Evolutionary conservation across 345 rosid species (phyloP).

Genomic region (Conringia planisiliqua): DNA sequence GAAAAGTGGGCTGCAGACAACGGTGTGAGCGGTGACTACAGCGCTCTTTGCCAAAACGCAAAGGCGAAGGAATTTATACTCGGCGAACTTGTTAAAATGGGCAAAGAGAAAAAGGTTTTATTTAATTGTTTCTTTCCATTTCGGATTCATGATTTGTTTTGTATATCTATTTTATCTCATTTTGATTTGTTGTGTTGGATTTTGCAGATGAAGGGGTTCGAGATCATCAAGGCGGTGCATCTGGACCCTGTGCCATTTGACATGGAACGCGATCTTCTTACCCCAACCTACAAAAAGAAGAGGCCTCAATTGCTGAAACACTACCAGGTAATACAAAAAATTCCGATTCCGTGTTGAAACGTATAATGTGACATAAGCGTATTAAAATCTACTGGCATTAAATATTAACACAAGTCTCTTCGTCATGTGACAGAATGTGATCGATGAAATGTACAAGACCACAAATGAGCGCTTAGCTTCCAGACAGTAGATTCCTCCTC

Average conservation of each 20-base stretch:
- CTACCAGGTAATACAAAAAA: conserved; percentile 53
- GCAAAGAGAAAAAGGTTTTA: conserved; percentile 68
- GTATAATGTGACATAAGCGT: not conserved
- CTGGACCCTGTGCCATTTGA: conserved; percentile 77
- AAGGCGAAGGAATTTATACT: conserved; percentile 59
- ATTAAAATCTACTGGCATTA: not conserved
- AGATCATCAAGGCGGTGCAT: conserved; percentile 70
- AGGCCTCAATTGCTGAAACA: conserved; percentile 76
- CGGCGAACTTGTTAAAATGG: conserved; percentile 62
- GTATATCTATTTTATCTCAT: not conserved
- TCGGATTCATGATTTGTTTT: not conserved
- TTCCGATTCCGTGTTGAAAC: not conserved
- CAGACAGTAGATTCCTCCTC: conserved; percentile 19
- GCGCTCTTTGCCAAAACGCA: conserved; percentile 54
- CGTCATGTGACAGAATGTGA: conserved; percentile 22
- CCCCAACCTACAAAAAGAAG: conserved; percentile 90
- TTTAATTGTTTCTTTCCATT: not conserved
- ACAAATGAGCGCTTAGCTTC: conserved; percentile 21
- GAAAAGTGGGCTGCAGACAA: conserved; percentile 67
- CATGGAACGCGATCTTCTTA: conserved; percentile 71
- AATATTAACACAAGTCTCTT: not conserved
- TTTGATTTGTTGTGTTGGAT: not conserved
- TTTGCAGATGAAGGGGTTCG: conserved; percentile 79
- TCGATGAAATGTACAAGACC: conserved; percentile 36
- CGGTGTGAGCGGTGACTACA: conserved; percentile 52